Evolutionary conservation across 148 eudicot species (phyloP).

Genomic region (Rhododendron mucronatum): DNA sequence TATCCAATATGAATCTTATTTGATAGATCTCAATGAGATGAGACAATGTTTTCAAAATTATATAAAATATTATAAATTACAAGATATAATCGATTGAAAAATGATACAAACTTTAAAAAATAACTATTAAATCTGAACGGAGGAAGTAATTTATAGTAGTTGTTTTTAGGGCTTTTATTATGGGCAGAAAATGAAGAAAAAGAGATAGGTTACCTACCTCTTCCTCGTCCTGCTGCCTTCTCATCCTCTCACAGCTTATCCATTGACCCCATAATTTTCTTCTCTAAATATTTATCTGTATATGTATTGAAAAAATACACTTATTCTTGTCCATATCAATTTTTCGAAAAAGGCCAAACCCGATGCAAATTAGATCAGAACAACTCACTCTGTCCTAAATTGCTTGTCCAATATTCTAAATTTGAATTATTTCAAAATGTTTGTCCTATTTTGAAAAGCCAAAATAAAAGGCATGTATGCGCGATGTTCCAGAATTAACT

Average conservation of each 20-base stretch:
- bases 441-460: background rate
- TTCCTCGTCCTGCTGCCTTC: slow-evolving; percentile 24
- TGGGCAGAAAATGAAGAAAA: background rate
- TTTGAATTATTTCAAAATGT: background rate
- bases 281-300: background rate
- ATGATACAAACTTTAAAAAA: too few species aligned
- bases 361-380: slow-evolving; percentile 1
- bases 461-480: background rate
- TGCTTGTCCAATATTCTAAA: background rate
- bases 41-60: too few species aligned
- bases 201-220: slow-evolving; percentile 26
- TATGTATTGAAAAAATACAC: background rate
- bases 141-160: background rate
- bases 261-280: slow-evolving; percentile 7
- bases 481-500: background rate
- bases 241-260: slow-evolving; percentile 62
- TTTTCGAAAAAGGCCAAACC: slow-evolving; percentile 26
- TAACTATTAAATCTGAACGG: too few species aligned
- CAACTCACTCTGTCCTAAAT: background rate
- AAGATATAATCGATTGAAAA: too few species aligned
- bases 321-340: background rate
- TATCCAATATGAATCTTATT: too few species aligned
- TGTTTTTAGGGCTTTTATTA: background rate
- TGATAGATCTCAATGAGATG: too few species aligned
- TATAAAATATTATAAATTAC: too few species aligned